Evolutionary conservation across 371 early-diverging fungal species (phyloP), one percentile per base, ranked within the genome.

Genomic region (Mortierella sp.): DNA sequence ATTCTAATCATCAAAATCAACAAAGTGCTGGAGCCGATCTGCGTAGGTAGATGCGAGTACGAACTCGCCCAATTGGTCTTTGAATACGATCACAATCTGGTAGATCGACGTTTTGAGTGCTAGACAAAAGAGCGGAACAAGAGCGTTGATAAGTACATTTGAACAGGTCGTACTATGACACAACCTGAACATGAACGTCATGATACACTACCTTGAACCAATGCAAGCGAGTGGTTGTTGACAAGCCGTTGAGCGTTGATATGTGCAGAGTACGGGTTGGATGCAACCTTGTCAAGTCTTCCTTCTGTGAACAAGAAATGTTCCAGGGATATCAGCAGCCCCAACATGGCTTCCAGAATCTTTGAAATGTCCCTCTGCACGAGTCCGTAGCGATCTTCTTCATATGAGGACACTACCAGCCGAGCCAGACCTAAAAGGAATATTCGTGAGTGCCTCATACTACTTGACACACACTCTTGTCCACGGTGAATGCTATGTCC

Each of bases 101-200:
- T 84, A 86, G 48, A 87, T 82, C 21, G 84, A 81, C 27, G 84
- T 82, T 54, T 79, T 74, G 48, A 86, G 78, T 9, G 80, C 87
- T 85, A 73, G 28, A 27, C 39, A 34, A 13, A 41, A 18, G 46
- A 24, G 39, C 43, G 30, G 23, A 26, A 19, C 24, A n/a, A 34
- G 5, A 24, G 9, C 24, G 14, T 2, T 26, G 16, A 45, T 18
- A 16, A 30, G 26, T 27, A 43, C 16, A 19, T 28, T 19, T 30
- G 47, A 7, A 21, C 14, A 26, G 13, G 14, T 38, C 26, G 23
- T 23, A 46, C 14, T 21, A 30, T 10, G 4, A 7, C 10, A 10
- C 34, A 7, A 34, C 10, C 7, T 4, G 10, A 10, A 4, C 34
- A 34, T 10, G 10, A 34, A 7, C 7, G 10, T 34, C 34, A 10